A percentile compares a stretch with the other conserved stretches of the same genome.
phyloP scores from a whole-genome alignment of 169 alveolate genomes.

The Babesia bovis region DNA sequence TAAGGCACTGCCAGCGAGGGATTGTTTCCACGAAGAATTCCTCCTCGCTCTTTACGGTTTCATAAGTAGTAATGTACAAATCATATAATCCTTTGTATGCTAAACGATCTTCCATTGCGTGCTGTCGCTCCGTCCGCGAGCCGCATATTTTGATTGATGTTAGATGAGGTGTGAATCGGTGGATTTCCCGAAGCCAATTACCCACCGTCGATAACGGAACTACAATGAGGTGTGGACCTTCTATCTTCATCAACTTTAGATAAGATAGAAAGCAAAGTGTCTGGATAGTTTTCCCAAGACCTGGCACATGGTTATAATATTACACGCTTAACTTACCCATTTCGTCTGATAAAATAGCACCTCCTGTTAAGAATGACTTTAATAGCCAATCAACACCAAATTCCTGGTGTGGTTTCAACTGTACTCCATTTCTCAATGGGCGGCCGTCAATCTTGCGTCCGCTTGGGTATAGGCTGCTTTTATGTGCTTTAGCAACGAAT shows the following conservation, averaged over 20 bases:
- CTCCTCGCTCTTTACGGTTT: conserved; percentile 89
- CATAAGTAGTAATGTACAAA: conserved; percentile 89
- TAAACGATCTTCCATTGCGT: conserved; percentile 84
- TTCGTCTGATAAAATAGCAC: conserved; percentile 90
- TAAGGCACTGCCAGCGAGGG: conserved; percentile 92
- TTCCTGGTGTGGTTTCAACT: conserved; percentile 86
- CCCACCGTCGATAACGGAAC: conserved; percentile 94
- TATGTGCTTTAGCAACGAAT: conserved; percentile 73
- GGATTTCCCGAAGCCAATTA: conserved; percentile 93
- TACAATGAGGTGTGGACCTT: conserved; percentile 92
- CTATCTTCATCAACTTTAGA: conserved; percentile 78
- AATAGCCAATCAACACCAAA: conserved; percentile 89
- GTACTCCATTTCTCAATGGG: conserved; percentile 81
- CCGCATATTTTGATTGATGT: conserved; percentile 87
- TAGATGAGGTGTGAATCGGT: conserved; percentile 86
- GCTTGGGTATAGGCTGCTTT: conserved; percentile 74
- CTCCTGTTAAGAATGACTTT: conserved; percentile 84
- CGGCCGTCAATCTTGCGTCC: conserved; percentile 75
- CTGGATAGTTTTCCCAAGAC: conserved; percentile 90
- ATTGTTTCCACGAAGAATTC: conserved; percentile 84
- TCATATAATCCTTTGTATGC: conserved; percentile 84
- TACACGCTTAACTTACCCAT: conserved; percentile 74
- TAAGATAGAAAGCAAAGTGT: conserved; percentile 85
- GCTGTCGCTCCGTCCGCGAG: conserved; percentile 82
- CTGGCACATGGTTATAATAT: conserved; percentile 22